phyloP scores from a whole-genome alignment of 169 alveolate species.

The Sarcocystis neurona region DNA sequence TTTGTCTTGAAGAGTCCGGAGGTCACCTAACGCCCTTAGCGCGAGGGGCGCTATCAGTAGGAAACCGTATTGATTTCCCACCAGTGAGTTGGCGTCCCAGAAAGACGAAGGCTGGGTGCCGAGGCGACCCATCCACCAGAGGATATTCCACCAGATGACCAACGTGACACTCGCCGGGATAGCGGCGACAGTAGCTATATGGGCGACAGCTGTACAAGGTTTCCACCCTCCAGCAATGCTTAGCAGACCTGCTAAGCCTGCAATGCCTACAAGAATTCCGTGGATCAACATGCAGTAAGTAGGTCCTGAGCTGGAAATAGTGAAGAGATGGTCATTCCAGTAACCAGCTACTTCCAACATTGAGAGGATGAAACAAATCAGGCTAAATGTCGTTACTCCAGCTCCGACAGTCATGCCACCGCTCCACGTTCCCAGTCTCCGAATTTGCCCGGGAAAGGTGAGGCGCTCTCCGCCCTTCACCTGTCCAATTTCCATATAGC shows the following conservation, averaged over 20 bases:
- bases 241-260: neutral
- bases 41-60: too few species aligned
- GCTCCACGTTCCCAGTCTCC: constrained; percentile 39
- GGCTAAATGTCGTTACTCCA: constrained; percentile 16
- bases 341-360: constrained; percentile 24
- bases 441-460: constrained; percentile 1
- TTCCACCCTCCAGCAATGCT: constrained; percentile 24
- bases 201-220: neutral
- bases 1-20: too few species aligned
- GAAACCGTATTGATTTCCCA: too few species aligned
- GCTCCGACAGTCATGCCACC: constrained; percentile 38
- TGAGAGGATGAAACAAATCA: constrained; percentile 34
- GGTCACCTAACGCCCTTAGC: too few species aligned
- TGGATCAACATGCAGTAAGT: constrained; percentile 3
- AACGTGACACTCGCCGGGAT: constrained; percentile 17
- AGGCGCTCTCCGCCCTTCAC: neutral
- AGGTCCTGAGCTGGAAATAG: neutral
- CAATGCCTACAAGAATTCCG: neutral
- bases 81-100: too few species aligned
- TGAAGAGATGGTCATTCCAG: constrained; percentile 31
- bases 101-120: too few species aligned
- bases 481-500: neutral
- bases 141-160: constrained; percentile 27
- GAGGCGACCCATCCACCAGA: too few species aligned
- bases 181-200: neutral